phyloP scores from a whole-genome alignment of 345 rosid genomes.

The Aquilaria yunnanensis region DNA sequence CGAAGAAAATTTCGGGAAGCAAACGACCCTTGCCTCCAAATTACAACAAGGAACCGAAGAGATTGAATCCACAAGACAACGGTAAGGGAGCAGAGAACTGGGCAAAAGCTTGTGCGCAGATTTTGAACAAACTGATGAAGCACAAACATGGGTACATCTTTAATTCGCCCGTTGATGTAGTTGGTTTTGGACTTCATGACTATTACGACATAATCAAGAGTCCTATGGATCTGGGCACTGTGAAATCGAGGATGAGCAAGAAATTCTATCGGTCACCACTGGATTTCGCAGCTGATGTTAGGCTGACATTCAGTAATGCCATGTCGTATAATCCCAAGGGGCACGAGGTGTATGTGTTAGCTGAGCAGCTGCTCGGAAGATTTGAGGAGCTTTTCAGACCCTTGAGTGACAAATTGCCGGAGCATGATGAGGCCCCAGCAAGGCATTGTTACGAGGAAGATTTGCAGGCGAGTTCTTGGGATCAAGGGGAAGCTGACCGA shows the following conservation, averaged over 20 bases:
- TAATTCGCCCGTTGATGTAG: conserved; percentile 61
- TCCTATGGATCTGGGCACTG: conserved; percentile 85
- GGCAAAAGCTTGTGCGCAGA: conserved; percentile 50
- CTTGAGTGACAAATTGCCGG: conserved; percentile 23
- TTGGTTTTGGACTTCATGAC: conserved; percentile 51
- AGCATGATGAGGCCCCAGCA: conserved; percentile 10
- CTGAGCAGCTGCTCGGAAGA: conserved; percentile 40
- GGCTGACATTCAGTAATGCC: conserved; percentile 70
- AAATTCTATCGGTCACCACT: conserved; percentile 42
- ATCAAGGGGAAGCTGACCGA: conserved; percentile 23
- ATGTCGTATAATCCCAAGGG: conserved; percentile 70
- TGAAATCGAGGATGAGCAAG: conserved; percentile 42
- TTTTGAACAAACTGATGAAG: conserved; percentile 67
- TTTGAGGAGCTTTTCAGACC: conserved; percentile 50
- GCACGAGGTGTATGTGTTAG: conserved; percentile 53
- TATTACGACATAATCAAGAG: conserved; percentile 48
- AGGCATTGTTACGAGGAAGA: conserved; percentile 17
- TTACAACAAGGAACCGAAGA: conserved; percentile 24
- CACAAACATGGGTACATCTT: conserved; percentile 57
- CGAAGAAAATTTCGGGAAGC: conserved; percentile 40
- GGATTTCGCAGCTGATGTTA: conserved; percentile 65
- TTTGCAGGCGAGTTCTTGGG: conserved; percentile 48
- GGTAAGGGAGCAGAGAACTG: conserved; percentile 18
- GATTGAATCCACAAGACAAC: conserved; percentile 28
- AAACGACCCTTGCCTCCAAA: conserved; percentile 32